phyloP scores from a whole-genome alignment of 148 eudicot species.

The Diospyros lotus region DNA sequence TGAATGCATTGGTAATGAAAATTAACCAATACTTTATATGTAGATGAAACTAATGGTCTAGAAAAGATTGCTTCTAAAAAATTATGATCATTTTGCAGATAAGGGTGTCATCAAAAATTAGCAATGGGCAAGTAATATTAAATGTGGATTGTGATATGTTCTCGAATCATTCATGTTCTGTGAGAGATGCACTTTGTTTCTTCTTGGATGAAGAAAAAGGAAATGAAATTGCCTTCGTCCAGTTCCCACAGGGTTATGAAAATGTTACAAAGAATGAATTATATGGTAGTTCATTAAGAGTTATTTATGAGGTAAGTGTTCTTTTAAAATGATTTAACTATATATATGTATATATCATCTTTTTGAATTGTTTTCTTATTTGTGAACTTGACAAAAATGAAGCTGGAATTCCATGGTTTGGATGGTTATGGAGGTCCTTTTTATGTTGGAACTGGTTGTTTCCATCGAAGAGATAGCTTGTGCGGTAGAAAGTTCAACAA shows the following conservation, averaged over 20 bases:
- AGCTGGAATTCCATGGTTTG: slow-evolving; percentile 70
- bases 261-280: slow-evolving; percentile 60
- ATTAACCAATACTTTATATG: not conserved
- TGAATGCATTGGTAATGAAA: slow-evolving; percentile 74
- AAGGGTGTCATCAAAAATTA: slow-evolving; percentile 74
- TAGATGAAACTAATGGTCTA: too few species aligned
- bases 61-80: too few species aligned
- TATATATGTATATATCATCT: not conserved
- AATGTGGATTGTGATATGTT: slow-evolving; percentile 91
- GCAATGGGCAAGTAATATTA: slow-evolving; percentile 64
- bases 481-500: slow-evolving; percentile 49
- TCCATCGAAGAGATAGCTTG: slow-evolving; percentile 68
- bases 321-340: not conserved
- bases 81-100: slow-evolving; percentile 39
- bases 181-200: slow-evolving; percentile 75
- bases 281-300: slow-evolving; percentile 38
- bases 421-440: slow-evolving; percentile 82
- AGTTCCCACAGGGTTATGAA: slow-evolving; percentile 61
- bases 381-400: not conserved
- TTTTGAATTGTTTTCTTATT: not conserved
- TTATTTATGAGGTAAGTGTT: slow-evolving; percentile 34
- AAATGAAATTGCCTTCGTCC: slow-evolving; percentile 68
- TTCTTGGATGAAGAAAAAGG: slow-evolving; percentile 74
- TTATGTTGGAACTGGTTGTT: slow-evolving; percentile 80
- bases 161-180: slow-evolving; percentile 53